Percentiles rank a stretch among this genome's conserved stretches.
Conservation (phyloP, 2,329 filamentous ascomycete species). For the Neocatenulostroma microsporum region DNA sequence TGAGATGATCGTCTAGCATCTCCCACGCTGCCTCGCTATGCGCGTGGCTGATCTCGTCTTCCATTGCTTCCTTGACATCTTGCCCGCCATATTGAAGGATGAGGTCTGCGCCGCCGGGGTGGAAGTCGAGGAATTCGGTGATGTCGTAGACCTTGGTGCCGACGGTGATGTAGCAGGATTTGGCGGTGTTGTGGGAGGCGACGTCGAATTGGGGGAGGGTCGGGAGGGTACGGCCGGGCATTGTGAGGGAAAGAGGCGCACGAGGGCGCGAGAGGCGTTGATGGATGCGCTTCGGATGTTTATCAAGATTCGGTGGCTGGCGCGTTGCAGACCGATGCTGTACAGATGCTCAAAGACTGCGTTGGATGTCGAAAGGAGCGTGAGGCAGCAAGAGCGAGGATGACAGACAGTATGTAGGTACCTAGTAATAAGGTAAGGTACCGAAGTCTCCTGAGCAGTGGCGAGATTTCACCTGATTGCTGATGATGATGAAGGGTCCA, state of each 20-base stretch:
- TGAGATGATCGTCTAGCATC: slow-evolving; percentile 75
- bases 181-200: slow-evolving; percentile 64
- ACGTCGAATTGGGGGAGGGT: slow-evolving; percentile 76
- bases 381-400: neutral
- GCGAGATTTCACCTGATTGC: neutral
- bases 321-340: too few species aligned
- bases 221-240: slow-evolving; percentile 76
- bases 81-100: slow-evolving; percentile 85
- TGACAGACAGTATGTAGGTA: neutral
- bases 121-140: slow-evolving; percentile 80
- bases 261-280: neutral
- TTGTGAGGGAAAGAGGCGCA: slow-evolving; percentile 34
- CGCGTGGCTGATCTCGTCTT: slow-evolving; percentile 71
- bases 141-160: slow-evolving; percentile 91
- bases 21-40: slow-evolving; percentile 96
- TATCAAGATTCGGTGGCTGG: too few species aligned
- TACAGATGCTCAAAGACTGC: neutral
- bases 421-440: neutral
- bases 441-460: neutral
- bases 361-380: neutral
- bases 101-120: slow-evolving; percentile 82
- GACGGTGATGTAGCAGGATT: slow-evolving; percentile 89
- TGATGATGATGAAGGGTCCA: neutral
- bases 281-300: neutral
- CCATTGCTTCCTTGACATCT: slow-evolving; percentile 74